Evolutionary conservation across 768 basidiomycete species (phyloP).

Genomic region (Leucocoprinus sp.): DNA sequence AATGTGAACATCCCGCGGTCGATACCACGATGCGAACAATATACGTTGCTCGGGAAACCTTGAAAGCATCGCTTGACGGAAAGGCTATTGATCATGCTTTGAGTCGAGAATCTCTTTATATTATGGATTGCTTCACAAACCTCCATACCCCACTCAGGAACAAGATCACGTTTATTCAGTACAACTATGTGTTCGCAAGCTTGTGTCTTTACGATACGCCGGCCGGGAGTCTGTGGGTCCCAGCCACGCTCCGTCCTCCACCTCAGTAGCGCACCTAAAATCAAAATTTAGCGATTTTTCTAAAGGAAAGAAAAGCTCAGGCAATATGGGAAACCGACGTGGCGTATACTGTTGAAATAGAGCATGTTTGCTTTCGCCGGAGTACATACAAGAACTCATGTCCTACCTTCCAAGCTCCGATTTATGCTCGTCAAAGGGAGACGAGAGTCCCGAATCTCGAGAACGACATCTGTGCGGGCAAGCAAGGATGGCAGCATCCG

Average conservation of each 20-base stretch:
- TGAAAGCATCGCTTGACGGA: constrained; percentile 59
- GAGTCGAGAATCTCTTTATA: constrained; percentile 11
- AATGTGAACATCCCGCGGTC: constrained; percentile 52
- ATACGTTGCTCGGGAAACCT: constrained; percentile 64
- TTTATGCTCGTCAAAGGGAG: constrained; percentile 94
- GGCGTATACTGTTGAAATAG: constrained; percentile 1
- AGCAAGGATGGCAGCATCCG: constrained; percentile 69
- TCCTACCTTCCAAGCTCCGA: constrained; percentile 70
- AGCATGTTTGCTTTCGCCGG: constrained; percentile 15
- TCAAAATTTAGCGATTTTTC: constrained; percentile 12
- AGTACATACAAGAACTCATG: constrained; percentile 19
- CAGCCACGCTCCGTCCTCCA: constrained; percentile 66
- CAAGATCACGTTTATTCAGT: constrained; percentile 89
- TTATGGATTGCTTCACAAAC: constrained; percentile 33
- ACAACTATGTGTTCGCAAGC: constrained; percentile 84
- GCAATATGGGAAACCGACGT: background rate
- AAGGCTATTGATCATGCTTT: constrained; percentile 41
- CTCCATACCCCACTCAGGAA: constrained; percentile 81
- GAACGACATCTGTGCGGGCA: constrained; percentile 79
- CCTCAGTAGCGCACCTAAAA: constrained; percentile 51
- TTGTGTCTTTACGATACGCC: constrained; percentile 30
- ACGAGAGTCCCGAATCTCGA: constrained; percentile 90
- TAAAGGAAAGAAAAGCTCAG: constrained; percentile 11
- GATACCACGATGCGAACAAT: constrained; percentile 68
- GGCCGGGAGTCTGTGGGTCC: constrained; percentile 33